phyloP scores from a whole-genome alignment of 768 basidiomycete genomes.

The Sarcomyxa edulis region DNA sequence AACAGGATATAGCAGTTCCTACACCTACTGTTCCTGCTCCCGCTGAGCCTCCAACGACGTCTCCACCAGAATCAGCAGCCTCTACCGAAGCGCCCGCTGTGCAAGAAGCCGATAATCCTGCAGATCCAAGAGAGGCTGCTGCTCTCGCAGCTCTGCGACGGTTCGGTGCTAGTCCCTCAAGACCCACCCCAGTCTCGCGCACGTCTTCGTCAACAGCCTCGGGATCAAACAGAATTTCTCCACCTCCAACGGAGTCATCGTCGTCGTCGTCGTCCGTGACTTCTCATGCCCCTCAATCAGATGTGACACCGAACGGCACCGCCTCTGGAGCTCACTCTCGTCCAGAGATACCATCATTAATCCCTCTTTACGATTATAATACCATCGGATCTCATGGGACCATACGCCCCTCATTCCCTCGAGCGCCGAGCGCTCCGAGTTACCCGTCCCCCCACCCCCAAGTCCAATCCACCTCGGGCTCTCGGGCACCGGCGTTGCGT shows the following conservation, averaged over 20 bases:
- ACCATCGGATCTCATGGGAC: not conserved
- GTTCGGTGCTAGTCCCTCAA: conserved; percentile 16
- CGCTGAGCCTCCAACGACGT: conserved; percentile 1
- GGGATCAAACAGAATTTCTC: not conserved
- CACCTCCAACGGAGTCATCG: not conserved
- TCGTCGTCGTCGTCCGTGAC: conserved; percentile 3
- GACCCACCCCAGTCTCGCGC: conserved; percentile 2
- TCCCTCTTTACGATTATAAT: conserved; percentile 25
- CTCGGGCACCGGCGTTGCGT: too few species aligned
- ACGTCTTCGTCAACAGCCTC: conserved; percentile 6
- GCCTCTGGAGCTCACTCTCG: conserved; percentile 2
- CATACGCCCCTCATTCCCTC: conserved; percentile 1
- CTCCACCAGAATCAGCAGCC: too few species aligned
- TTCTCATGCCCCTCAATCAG: not conserved
- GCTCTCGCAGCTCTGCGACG: conserved; percentile 64
- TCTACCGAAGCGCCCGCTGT: too few species aligned
- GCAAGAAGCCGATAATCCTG: not conserved
- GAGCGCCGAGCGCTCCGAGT: not conserved
- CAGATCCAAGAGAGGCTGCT: conserved; percentile 41
- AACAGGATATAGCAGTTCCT: not conserved
- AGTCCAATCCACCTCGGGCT: not conserved
- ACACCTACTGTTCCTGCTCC: too few species aligned
- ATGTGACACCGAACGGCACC: not conserved
- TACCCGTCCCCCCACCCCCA: conserved; percentile 5
- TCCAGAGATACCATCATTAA: conserved; percentile 19